Base-by-base conservation (phyloP, 2,329 filamentous ascomycete species). In the Fusarium sacchari region DNA sequence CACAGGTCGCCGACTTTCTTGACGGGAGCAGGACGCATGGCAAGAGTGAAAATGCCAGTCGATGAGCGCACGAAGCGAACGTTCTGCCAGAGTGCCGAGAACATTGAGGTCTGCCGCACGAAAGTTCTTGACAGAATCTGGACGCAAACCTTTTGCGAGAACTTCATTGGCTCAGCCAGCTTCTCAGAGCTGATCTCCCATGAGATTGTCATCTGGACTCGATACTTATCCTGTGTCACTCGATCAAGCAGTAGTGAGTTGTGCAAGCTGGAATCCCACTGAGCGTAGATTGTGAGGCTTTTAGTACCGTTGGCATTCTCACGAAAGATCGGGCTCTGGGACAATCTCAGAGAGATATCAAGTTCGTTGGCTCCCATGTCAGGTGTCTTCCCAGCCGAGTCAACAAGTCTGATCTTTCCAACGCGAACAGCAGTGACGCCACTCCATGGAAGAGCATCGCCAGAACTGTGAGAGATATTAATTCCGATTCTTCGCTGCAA, bases 221-320 rank as follows among this genome's bases (percentile, higher is more conserved):
- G 92, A 81, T 96, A 95, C 80, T 95, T 96, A 67, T 98, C 95
- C n/a, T 94, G 90, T 4, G 96, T 98, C 3, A 94, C 92, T 32
- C 96, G 91, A 82, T 99, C 95, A n/a, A 99, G 89, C 20, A 98
- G 87, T n/a, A 97, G 86, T 11, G 96, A 98, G 72, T 91, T 92
- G 82, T 99, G 96, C 74, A 96, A 87, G 78, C 95, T 97, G 0
- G 96, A 98, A 80, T 99, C 96, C 96, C 96, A 99, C 79, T 98
- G 95, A 1, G 93, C 95, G n/a, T 93, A 88, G 47, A 98, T 87
- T 3, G 92, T 95, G 42, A 98, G 91, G 80, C 93, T 95, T 40
- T 92, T 92, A 2, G 95, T 98, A 42, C 96, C 96, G 80, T 98
- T 97, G 30, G 94, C 90, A 79, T 98, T 97, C 65, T 93, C 91